These are phyloP conservation scores for Sphaerulina vaccinii DNA, from an alignment of 2,329 filamentous ascomycete genomes.

Conservation along the genomic window DNA sequence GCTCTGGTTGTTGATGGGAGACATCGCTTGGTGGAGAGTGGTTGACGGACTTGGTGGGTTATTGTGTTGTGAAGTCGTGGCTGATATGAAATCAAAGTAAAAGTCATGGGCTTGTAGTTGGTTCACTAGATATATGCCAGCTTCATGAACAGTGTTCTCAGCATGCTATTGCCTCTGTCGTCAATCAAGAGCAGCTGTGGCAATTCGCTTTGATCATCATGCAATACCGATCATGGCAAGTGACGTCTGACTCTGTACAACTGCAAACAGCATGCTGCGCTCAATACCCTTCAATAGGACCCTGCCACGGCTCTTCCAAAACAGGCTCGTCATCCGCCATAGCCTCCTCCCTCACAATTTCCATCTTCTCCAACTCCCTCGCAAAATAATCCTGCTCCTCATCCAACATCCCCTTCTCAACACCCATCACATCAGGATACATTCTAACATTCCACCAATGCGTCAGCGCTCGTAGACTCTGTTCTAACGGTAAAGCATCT, in stretches of 20 bases:
- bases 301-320: slow-evolving; percentile 25
- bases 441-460: slow-evolving; percentile 89
- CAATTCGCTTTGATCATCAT: not conserved
- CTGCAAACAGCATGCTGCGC: not conserved
- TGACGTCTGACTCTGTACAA: not conserved
- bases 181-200: too few relatives aligned
- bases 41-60: not conserved
- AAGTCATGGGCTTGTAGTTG: too few relatives aligned
- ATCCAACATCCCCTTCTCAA: slow-evolving; percentile 39
- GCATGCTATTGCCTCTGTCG: too few relatives aligned
- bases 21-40: not conserved
- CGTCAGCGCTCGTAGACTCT: slow-evolving; percentile 82
- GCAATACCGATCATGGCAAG: too few relatives aligned
- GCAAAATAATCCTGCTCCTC: slow-evolving; percentile 51
- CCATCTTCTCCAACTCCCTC: slow-evolving; percentile 52
- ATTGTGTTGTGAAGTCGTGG: not conserved
- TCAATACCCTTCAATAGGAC: slow-evolving; percentile 35
- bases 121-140: too few relatives aligned
- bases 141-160: too few relatives aligned
- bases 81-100: not conserved
- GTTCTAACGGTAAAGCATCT: slow-evolving; percentile 85
- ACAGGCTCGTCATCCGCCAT: slow-evolving; percentile 26
- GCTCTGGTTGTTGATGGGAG: not conserved
- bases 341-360: slow-evolving; percentile 34
- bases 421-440: slow-evolving; percentile 75